Base-by-base conservation (phyloP, 2,329 filamentous ascomycete species). In the Biscogniauxia mediterranea region DNA sequence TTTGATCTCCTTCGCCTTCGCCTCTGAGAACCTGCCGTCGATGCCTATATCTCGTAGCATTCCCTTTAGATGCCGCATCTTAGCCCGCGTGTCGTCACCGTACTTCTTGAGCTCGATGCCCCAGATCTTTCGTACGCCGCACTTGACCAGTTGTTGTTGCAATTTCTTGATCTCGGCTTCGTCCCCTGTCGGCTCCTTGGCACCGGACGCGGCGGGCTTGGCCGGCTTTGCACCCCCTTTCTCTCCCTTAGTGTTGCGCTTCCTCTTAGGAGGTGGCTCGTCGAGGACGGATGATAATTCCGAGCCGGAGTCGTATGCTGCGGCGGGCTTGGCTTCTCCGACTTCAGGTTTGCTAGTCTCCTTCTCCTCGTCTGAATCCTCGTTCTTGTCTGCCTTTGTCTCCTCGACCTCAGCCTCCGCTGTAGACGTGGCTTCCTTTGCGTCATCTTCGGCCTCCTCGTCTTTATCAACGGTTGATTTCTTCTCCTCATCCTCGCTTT, bases 81-180 rank as follows among this genome's bases (percentile, higher is more conserved):
- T 97, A 55, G 86, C 91, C 63, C 87, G 89, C 3, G 83, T 73
- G 23, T 93, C 90, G 59, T 88, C 85, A 1, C 83, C 84, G 69
- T 85, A 93, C 58, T 87, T 81, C 74, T 91, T 91, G 26, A 99
- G 83, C 76, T 97, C 92, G 65, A 89, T 87, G 55, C 85, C 85
- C 94, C 95, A 99, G 63, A 97, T 85, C 74, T 97, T 98, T 57
- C 92, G 89, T 59, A 97, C 86, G 28, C 94, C 94, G 71, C 94
- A 99, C 76, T 97, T 97, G 53, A 89, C 78, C 6, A 99, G 84
- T 76, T 94, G 92, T 8, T 87, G 85, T 77, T 98, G 94, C 3
- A 98, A 81, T 55, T 88, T 90, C 76, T 97, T 98, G 73, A 97
- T 90, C 74, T 96, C 91, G 3, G 85, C 87, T 61, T 92, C 86